phyloP scores from a whole-genome alignment of 1,284 basidiomycete genomes.

The Golubevia pallescens region DNA sequence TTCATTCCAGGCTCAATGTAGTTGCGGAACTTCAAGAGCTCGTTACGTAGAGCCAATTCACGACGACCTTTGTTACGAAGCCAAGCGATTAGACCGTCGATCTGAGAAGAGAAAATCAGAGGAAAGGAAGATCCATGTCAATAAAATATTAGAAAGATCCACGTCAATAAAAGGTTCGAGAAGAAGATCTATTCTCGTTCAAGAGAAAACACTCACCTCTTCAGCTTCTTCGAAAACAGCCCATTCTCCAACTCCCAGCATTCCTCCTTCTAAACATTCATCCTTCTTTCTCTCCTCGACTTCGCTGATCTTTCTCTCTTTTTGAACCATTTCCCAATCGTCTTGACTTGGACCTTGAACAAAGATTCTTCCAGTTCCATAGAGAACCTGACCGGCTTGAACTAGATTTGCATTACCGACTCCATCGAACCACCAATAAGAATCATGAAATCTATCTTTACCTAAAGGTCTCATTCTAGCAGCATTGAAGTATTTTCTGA shows the following conservation, averaged over 20 bases:
- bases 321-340: constrained; percentile 73
- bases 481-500: constrained; percentile 81
- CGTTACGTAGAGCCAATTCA: constrained; percentile 80
- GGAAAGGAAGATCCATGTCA: background rate
- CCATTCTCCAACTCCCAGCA: constrained; percentile 81
- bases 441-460: constrained; percentile 88
- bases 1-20: constrained; percentile 81
- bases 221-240: constrained; percentile 83
- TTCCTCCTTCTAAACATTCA: constrained; percentile 78
- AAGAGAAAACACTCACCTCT: constrained; percentile 71
- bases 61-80: constrained; percentile 87
- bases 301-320: constrained; percentile 64
- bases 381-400: constrained; percentile 70
- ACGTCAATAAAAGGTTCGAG: constrained; percentile 5
- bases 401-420: constrained; percentile 82
- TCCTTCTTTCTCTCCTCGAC: constrained; percentile 69
- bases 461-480: constrained; percentile 86
- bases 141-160: constrained; percentile 8
- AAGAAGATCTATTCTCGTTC: background rate
- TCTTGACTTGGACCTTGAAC: constrained; percentile 84
- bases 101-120: constrained; percentile 66
- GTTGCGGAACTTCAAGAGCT: constrained; percentile 80
- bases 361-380: constrained; percentile 86
- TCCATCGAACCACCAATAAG: constrained; percentile 98
- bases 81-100: constrained; percentile 84